Evolutionary conservation across 371 early-diverging fungal genomes (phyloP).

Genomic region (Mortierella sp.): DNA sequence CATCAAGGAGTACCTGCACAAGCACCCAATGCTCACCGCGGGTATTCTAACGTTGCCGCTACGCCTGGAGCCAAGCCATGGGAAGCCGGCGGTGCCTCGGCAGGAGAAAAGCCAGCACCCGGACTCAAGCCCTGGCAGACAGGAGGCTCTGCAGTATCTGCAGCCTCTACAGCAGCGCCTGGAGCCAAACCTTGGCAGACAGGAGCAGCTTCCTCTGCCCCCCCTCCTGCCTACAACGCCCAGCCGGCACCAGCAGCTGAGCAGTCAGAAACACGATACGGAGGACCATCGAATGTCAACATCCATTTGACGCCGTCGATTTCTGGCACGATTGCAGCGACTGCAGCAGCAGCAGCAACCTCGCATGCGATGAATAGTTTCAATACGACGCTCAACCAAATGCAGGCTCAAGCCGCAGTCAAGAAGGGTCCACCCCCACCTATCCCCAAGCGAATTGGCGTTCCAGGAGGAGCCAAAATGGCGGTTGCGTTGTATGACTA

Average conservation of each 20-base stretch:
- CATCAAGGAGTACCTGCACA: neutral
- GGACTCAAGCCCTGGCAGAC: conserved; percentile 40
- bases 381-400: conserved; percentile 4
- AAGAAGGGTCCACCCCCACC: conserved; percentile 51
- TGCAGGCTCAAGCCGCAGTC: conserved; percentile 20
- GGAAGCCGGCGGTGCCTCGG: conserved; percentile 7
- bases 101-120: conserved; percentile 26
- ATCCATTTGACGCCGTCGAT: conserved; percentile 40
- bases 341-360: conserved; percentile 39
- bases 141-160: conserved; percentile 7
- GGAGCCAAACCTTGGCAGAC: conserved; percentile 33
- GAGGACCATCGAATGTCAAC: conserved; percentile 28
- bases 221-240: conserved; percentile 56
- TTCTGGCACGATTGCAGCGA: conserved; percentile 38
- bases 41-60: neutral
- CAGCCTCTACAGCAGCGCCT: conserved; percentile 11
- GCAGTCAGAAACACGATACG: conserved; percentile 23
- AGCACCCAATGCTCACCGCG: conserved; percentile 8
- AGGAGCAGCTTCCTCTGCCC: conserved; percentile 11
- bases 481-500: conserved; percentile 82
- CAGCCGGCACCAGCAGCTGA: conserved; percentile 12
- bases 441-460: conserved; percentile 34
- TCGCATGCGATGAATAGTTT: conserved; percentile 35
- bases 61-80: conserved; percentile 6
- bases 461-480: conserved; percentile 28